phyloP scores from a whole-genome alignment of 1,284 basidiomycete genomes.

The Ustilago esculenta region DNA sequence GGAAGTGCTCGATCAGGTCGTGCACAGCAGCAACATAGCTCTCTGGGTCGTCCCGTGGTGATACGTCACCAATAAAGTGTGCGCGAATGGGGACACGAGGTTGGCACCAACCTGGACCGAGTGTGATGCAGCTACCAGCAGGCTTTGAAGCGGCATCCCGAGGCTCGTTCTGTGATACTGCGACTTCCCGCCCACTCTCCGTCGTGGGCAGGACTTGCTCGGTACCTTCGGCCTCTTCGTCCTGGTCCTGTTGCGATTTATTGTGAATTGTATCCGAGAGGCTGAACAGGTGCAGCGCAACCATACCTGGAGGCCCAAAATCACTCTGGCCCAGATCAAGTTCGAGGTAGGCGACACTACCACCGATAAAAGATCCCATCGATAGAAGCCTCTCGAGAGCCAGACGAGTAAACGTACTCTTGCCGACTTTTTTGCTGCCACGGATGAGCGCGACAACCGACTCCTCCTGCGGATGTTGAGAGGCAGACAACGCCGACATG shows the following conservation, averaged over 20 bases:
- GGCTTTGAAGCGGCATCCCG: not conserved
- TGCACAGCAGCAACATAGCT: constrained; percentile 79
- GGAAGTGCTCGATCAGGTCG: constrained; percentile 75
- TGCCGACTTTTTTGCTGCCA: constrained; percentile 86
- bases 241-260: not conserved
- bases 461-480: constrained; percentile 33
- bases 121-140: constrained; percentile 12
- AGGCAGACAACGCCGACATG: constrained; percentile 13
- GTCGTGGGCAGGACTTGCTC: not conserved
- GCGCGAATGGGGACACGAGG: constrained; percentile 77
- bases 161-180: not conserved
- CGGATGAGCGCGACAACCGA: constrained; percentile 73
- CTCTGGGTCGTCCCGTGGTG: constrained; percentile 81
- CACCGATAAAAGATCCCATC: constrained; percentile 69
- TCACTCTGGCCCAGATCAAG: constrained; percentile 94
- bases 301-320: constrained; percentile 86
- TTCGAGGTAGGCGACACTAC: constrained; percentile 85
- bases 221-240: not conserved
- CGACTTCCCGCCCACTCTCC: not conserved
- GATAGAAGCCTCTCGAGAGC: constrained; percentile 78
- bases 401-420: constrained; percentile 84
- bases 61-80: constrained; percentile 83
- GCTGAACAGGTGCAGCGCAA: constrained; percentile 78
- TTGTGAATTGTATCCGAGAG: not conserved
- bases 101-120: constrained; percentile 60